Percentiles rank a stretch among this genome's conserved stretches.
Evolutionary conservation across 305 asterid species (phyloP).

Genomic region (Fraxinus floribunda): DNA sequence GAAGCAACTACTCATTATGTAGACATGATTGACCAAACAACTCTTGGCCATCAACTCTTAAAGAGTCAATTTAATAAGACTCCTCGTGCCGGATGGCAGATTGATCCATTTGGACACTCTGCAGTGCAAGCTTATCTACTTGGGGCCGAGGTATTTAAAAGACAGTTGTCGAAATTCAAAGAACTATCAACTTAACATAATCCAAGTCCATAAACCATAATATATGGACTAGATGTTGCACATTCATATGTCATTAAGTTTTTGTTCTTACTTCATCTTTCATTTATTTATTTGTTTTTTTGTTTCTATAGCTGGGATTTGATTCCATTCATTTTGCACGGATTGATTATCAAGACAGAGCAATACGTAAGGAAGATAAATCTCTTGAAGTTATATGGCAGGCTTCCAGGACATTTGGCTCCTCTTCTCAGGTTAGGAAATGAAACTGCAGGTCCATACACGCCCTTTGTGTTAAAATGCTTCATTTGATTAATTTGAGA

Average conservation of each 20-base stretch:
- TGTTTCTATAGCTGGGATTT: slow-evolving; percentile 57
- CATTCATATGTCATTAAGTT: background rate
- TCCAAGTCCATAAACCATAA: background rate
- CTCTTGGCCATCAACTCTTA: slow-evolving; percentile 72
- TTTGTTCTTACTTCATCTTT: background rate
- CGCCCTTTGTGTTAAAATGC: slow-evolving; percentile 13
- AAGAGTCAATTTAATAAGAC: slow-evolving; percentile 64
- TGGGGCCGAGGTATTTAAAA: slow-evolving; percentile 57
- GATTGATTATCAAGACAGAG: slow-evolving; percentile 86
- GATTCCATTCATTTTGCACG: slow-evolving; percentile 87
- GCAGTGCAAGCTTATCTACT: slow-evolving; percentile 87
- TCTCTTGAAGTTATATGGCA: slow-evolving; percentile 85
- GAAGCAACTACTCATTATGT: slow-evolving; percentile 77
- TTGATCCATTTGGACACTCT: slow-evolving; percentile 91
- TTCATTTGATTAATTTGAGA: slow-evolving; percentile 20
- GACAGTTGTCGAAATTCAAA: background rate
- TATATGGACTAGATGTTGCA: background rate
- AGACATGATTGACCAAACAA: slow-evolving; percentile 93
- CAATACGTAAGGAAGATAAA: slow-evolving; percentile 57
- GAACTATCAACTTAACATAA: background rate
- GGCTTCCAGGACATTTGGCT: slow-evolving; percentile 71
- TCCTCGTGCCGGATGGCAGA: slow-evolving; percentile 96
- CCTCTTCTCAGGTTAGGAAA: slow-evolving; percentile 56
- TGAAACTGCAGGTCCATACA: background rate
- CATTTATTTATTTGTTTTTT: background rate